Evolutionary conservation across 306 rosid genomes (phyloP), one percentile per base, ranked within the genome.

Genomic region (Datisca glomerata): DNA sequence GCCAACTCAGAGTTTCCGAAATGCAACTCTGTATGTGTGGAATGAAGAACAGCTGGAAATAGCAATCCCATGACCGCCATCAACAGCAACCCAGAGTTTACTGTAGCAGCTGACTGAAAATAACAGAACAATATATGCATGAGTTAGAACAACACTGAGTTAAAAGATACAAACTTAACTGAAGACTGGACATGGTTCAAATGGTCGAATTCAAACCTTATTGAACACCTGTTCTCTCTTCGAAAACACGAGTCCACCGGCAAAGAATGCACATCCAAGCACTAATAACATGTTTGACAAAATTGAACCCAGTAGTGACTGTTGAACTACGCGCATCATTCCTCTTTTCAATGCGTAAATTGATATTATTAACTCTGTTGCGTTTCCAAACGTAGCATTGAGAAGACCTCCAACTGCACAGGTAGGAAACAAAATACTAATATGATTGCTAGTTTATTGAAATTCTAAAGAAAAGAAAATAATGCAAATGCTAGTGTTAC

Each of bases 321-420:
- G 86, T 63, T 81, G 89, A 56, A 81, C 93, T 43, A 86, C 79
- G 1, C 74, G 78, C 10, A 55, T 59, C 85, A 80, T 61, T 61
- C 85, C 80, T 27, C 70, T 66, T 62, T 51, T 60, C 47, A 86
- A 43, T 25, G 93, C 96, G 38, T 78, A 75, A 43, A 86, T 57
- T 43, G 91, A 72, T 45, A 86, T 81, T 42, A 86, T 86, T 61
- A 86, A 43, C 68, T 86, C 96, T 37, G 91, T 81, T 33, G 96
- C 96, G 61, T 81, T 86, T 52, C 96, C 93, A 68, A 86, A 80
- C 40, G 93, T 81, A 35, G 91, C 96, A 50, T 75, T 86, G 28
- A 86, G 42, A 65, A 86, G 96, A 40, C 96, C 86, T 42, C 93
- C 83, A 62, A 75, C 96, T 85, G 76, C 76, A 67, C n/a, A 28